A percentile compares a stretch with the other conserved stretches of the same genome.
These are phyloP conservation scores for Auricularia sp. DNA, from an alignment of 768 basidiomycete species.

Conservation along the genomic window DNA sequence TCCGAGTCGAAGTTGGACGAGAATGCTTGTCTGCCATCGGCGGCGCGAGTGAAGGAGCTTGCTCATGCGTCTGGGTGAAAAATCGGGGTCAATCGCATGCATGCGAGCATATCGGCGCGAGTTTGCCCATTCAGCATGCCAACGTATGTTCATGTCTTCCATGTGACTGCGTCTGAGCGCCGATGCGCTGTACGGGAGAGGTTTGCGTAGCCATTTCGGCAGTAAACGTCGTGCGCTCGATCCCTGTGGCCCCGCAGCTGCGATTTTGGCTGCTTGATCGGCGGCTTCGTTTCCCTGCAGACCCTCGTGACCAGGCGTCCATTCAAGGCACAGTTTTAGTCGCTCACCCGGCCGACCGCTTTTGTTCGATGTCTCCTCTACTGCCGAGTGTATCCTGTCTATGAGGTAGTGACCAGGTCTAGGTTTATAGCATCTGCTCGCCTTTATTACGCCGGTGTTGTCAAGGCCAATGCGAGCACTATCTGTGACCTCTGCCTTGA, in stretches of 20 bases:
- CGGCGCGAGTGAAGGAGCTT: neutral
- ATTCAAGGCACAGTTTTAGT: neutral
- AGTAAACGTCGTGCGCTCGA: neutral
- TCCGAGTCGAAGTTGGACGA: constrained; percentile 1
- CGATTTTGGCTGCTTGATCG: neutral
- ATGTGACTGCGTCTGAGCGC: neutral
- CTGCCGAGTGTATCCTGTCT: neutral
- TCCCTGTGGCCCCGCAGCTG: neutral
- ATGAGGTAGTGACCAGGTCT: neutral
- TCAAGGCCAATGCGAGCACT: constrained; percentile 11
- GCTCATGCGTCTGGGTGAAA: neutral
- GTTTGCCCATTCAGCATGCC: neutral
- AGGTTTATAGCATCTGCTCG: neutral
- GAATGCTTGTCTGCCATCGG: neutral
- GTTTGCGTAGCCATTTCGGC: neutral
- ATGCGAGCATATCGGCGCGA: neutral
- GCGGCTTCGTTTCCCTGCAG: neutral
- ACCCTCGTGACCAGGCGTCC: neutral
- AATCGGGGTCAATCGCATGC: neutral
- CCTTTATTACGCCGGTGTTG: constrained; percentile 7
- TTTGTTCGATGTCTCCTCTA: neutral
- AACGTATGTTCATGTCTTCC: neutral
- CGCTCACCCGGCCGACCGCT: neutral
- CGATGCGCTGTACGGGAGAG: neutral
- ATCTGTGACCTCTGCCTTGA: constrained; percentile 7